Evolutionary conservation across 2,329 filamentous ascomycete species (phyloP).

Genomic region (Fusarium equiseti): DNA sequence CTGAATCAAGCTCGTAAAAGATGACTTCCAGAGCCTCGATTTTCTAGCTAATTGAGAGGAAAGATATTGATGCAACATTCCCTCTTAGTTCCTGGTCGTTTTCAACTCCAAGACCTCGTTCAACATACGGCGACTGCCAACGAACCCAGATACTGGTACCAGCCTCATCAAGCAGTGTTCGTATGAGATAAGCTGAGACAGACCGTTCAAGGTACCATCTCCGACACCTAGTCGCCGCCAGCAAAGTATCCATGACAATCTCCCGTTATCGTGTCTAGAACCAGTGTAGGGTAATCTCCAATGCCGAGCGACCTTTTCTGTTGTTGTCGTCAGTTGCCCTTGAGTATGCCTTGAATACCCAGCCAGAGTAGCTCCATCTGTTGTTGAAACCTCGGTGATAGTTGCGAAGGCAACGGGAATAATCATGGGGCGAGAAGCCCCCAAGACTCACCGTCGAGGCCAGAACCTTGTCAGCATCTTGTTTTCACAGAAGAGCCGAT

Average conservation of each 20-base stretch:
- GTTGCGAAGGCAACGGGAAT: fast-evolving
- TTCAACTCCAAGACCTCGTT: neutral
- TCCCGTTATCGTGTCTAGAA: neutral
- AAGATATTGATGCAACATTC: neutral
- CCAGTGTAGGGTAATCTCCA: neutral
- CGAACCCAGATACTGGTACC: fast-evolving
- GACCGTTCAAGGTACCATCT: neutral
- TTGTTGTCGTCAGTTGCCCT: neutral
- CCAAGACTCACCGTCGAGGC: too few relatives aligned
- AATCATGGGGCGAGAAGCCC: too few relatives aligned
- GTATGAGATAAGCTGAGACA: neutral
- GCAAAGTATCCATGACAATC: neutral
- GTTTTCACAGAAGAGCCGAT: too few relatives aligned
- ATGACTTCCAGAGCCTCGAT: neutral
- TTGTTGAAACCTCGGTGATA: too few relatives aligned
- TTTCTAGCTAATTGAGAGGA: neutral
- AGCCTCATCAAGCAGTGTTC: neutral
- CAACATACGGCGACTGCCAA: neutral
- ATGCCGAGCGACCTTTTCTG: neutral
- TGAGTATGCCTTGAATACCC: too few relatives aligned
- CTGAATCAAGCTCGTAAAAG: neutral
- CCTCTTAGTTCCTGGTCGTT: neutral
- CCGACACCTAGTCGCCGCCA: neutral
- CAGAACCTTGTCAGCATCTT: too few relatives aligned
- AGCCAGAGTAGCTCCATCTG: too few relatives aligned